phyloP scores from a whole-genome alignment of 257 asterid species.

The Avicennia marina region DNA sequence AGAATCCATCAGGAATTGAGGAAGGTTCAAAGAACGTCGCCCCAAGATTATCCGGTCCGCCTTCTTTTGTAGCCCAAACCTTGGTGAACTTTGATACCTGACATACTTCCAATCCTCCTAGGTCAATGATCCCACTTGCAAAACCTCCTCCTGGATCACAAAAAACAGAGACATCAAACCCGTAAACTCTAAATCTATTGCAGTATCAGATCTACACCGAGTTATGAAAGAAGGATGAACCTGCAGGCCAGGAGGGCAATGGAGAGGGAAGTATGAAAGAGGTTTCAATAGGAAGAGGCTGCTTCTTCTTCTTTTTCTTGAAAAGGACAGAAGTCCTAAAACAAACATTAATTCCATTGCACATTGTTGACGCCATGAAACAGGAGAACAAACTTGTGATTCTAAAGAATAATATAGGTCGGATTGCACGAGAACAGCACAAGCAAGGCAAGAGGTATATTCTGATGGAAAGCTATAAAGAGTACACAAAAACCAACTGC shows the following conservation, averaged over 20 bases:
- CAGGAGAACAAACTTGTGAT: neutral
- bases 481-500: slow-evolving; percentile 15
- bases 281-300: slow-evolving; percentile 45
- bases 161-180: neutral
- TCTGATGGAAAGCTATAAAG: neutral
- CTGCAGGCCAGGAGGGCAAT: slow-evolving; percentile 74
- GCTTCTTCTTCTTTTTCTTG: slow-evolving; percentile 24
- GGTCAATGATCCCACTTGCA: slow-evolving; percentile 54
- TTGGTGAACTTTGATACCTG: slow-evolving; percentile 43
- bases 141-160: slow-evolving; percentile 43
- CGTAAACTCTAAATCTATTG: neutral
- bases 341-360: slow-evolving; percentile 12
- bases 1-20: slow-evolving; percentile 61
- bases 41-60: slow-evolving; percentile 73
- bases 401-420: neutral
- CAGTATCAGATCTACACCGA: neutral
- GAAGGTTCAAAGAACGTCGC: slow-evolving; percentile 69
- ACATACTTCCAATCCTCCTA: slow-evolving; percentile 56
- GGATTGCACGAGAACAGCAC: neutral
- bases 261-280: slow-evolving; percentile 62
- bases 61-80: slow-evolving; percentile 61
- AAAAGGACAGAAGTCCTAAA: slow-evolving; percentile 15
- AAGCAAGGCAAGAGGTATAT: neutral
- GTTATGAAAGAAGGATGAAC: slow-evolving; percentile 18
- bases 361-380: slow-evolving; percentile 29